Evolutionary conservation across 768 basidiomycete species (phyloP), one percentile per base, ranked within the genome.

Genomic region (Artomyces pyxidatus): DNA sequence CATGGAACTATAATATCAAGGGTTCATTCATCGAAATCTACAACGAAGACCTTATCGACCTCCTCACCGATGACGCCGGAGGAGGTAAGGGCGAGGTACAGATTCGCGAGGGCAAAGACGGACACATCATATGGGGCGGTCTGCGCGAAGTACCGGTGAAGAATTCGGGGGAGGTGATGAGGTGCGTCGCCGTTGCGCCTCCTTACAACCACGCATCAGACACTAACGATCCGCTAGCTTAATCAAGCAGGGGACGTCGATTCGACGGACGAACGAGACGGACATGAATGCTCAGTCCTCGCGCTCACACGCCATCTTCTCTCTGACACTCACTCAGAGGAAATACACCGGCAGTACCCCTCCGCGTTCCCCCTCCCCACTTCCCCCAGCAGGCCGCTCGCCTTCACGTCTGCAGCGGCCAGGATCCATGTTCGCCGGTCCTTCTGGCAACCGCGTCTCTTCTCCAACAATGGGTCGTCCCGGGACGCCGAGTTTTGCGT

Each of bases 231-330:
- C n/a, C n/a, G n/a, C 3, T 64, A 92, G 89, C 62, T 78, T 93
- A 47, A 80, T 99, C 48, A 84, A 86, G 53, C 83, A 88, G 57
- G 96, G 96, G 17, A 86, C 92, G 7, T 78, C 88, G 14, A 86
- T 95, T 37, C 78, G 96, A 26, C 82, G 94, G 48, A 98, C 96
- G 9, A 94, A 95, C 54, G 90, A 94, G 65, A 99, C 96, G 27
- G 90, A 92, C 62, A 97, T 98, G 95, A 99, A 99, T 64, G 91
- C 95, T 22, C 92, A 96, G 65, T 93, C 89, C 1, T 97, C 95
- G 35, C 86, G 96, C 50, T 96, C 92, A 25, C 96, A 99, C 76
- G 96, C 96, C 54, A 98, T 99, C 66, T 98, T 99, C 68, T 97
- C 95, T 32, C 73, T 99, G 45, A 96, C 91, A 11, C 72, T 99